Percentiles rank a stretch among this genome's conserved stretches.
Conservation (phyloP, 2,329 filamentous ascomycete genomes). For the Xylariaceae sp. region DNA sequence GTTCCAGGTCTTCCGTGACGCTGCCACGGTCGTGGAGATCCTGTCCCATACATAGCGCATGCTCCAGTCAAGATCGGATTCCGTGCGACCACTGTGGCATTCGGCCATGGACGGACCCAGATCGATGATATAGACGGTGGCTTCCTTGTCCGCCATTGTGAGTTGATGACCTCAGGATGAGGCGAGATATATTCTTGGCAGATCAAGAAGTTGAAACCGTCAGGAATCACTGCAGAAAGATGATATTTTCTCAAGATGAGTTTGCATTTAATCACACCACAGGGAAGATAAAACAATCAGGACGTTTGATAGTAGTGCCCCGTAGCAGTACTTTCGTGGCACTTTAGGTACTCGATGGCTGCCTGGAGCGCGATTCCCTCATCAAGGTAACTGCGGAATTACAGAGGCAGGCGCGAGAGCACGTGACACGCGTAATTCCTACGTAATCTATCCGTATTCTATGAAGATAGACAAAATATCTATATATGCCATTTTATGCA, state of each 20-base stretch:
- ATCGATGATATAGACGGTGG: conserved; percentile 87
- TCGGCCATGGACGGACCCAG: conserved; percentile 79
- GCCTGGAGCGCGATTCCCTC: conserved; percentile 20
- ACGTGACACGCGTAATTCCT: conserved; percentile 19
- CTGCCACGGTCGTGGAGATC: conserved; percentile 65
- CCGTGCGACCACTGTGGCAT: conserved; percentile 61
- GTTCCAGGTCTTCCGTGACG: conserved; percentile 65
- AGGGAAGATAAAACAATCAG: not conserved
- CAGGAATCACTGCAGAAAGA: no score
- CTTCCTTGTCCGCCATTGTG: conserved; percentile 86
- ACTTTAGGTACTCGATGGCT: conserved; percentile 7
- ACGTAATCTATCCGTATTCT: not conserved
- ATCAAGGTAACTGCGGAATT: not conserved
- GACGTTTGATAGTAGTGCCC: not conserved
- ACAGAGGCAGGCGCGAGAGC: conserved; percentile 25
- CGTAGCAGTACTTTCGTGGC: not conserved
- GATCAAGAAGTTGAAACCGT: not conserved
- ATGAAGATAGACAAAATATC: not conserved
- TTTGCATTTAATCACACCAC: not conserved
- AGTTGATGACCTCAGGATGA: not conserved
- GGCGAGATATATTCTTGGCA: not conserved
- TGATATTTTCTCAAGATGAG: no score
- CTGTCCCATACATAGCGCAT: conserved; percentile 96
- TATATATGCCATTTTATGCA: not conserved
- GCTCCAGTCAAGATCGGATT: conserved; percentile 82